phyloP scores from a whole-genome alignment of 805 yeast species.

The Candida adriatica region DNA sequence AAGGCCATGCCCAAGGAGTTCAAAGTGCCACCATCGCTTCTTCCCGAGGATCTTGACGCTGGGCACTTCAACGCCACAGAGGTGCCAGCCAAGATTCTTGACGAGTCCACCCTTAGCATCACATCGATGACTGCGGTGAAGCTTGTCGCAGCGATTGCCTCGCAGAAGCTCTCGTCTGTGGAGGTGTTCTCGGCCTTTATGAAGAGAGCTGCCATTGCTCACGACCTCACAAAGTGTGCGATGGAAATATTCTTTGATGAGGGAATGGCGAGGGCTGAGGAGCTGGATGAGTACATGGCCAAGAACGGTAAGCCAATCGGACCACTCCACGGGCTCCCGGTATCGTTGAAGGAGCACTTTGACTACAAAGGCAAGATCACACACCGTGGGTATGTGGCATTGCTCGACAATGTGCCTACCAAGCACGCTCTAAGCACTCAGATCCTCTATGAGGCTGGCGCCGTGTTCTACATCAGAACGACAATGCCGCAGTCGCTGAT shows the following conservation, averaged over 20 bases:
- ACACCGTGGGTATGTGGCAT: slow-evolving; percentile 50
- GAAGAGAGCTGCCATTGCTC: slow-evolving; percentile 44
- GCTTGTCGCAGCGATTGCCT: slow-evolving; percentile 10
- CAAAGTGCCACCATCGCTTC: slow-evolving; percentile 11
- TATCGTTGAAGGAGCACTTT: slow-evolving; percentile 61
- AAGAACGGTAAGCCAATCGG: slow-evolving; percentile 51
- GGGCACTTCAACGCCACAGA: slow-evolving; percentile 19
- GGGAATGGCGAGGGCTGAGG: slow-evolving; percentile 48
- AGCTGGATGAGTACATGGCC: slow-evolving; percentile 44
- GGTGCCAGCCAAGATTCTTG: slow-evolving; percentile 18
- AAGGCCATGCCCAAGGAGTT: slow-evolving; percentile 17
- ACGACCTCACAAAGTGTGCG: slow-evolving; percentile 51
- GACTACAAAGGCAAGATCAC: slow-evolving; percentile 44
- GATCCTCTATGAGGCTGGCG: slow-evolving; percentile 28
- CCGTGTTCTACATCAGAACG: slow-evolving; percentile 57
- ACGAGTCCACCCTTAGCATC: slow-evolving; percentile 12
- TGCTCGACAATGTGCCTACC: slow-evolving; percentile 11
- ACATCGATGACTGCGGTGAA: slow-evolving; percentile 10
- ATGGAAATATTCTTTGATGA: slow-evolving; percentile 58
- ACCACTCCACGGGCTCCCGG: slow-evolving; percentile 63
- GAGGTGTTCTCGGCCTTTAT: slow-evolving; percentile 47
- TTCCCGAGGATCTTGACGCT: slow-evolving; percentile 19
- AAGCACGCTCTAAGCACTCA: slow-evolving; percentile 42
- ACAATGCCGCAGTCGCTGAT: slow-evolving; percentile 61
- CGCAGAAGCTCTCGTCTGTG: slow-evolving; percentile 29